Percentiles rank a stretch among this genome's conserved stretches.
phyloP scores from a whole-genome alignment of 805 yeast genomes.

The Blastobotrys attinorum region DNA sequence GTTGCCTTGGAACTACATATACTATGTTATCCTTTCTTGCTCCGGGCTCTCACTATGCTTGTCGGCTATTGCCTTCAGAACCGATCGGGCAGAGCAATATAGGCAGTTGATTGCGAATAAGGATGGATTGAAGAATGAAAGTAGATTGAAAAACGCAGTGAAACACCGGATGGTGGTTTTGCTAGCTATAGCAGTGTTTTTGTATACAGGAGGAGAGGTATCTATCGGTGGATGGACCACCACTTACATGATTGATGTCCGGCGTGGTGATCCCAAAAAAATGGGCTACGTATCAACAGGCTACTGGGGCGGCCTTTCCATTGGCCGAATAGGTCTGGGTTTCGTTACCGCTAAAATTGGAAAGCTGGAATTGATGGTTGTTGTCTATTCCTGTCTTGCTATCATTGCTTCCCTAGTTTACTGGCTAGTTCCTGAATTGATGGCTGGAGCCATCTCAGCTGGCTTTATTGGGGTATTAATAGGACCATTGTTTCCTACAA shows the following conservation, averaged over 20 bases:
- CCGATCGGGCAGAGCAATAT: slow-evolving; percentile 18
- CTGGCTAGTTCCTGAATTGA: slow-evolving; percentile 42
- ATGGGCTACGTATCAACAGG: slow-evolving; percentile 62
- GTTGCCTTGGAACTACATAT: slow-evolving; percentile 45
- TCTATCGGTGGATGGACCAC: slow-evolving; percentile 65
- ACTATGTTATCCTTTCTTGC: slow-evolving; percentile 37
- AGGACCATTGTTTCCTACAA: slow-evolving; percentile 70
- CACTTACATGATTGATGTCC: slow-evolving; percentile 49
- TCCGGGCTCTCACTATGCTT: slow-evolving; percentile 29
- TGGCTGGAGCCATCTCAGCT: slow-evolving; percentile 39
- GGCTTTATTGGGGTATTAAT: slow-evolving; percentile 49
- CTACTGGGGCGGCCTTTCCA: slow-evolving; percentile 63
- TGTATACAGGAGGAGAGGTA: slow-evolving; percentile 65
- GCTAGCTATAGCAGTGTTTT: slow-evolving; percentile 46
- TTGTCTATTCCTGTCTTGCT: slow-evolving; percentile 28
- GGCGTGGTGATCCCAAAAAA: slow-evolving; percentile 37
- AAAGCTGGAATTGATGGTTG: slow-evolving; percentile 19
- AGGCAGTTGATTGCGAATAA: slow-evolving; percentile 2
- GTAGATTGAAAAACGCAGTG: slow-evolving; percentile 6
- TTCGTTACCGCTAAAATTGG: slow-evolving; percentile 28
- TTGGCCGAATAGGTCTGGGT: slow-evolving; percentile 48
- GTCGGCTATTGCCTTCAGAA: slow-evolving; percentile 38
- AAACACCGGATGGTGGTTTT: slow-evolving; percentile 28
- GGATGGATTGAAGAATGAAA: slow-evolving; percentile 2
- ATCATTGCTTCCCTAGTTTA: slow-evolving; percentile 32